These are phyloP conservation scores for Epithele typhae DNA, from an alignment of 768 basidiomycete species.

Conservation along the genomic window DNA sequence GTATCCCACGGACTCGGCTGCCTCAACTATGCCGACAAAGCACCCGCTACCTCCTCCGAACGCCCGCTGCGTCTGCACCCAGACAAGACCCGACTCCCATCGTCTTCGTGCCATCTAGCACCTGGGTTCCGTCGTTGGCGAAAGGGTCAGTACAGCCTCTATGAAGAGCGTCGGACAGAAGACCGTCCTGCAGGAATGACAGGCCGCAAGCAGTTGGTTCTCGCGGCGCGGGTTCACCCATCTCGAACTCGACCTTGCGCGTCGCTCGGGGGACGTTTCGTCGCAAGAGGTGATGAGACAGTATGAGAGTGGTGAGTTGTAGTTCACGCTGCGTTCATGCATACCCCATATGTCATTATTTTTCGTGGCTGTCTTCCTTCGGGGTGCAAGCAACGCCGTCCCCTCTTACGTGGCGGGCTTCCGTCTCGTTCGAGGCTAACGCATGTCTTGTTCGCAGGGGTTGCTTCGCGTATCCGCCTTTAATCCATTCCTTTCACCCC, in stretches of 20 bases:
- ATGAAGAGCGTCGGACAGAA: neutral
- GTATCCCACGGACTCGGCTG: no score
- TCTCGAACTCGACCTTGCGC: slow-evolving; percentile 37
- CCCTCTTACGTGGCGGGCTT: no score
- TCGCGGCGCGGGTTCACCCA: slow-evolving; percentile 48
- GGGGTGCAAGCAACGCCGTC: no score
- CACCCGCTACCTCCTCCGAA: slow-evolving; percentile 32
- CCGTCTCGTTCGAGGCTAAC: no score
- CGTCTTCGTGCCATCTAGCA: slow-evolving; percentile 45
- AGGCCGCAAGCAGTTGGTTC: slow-evolving; percentile 39
- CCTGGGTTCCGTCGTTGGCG: slow-evolving; percentile 39
- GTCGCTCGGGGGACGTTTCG: slow-evolving; percentile 14
- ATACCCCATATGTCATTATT: neutral
- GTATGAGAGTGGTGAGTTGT: slow-evolving; percentile 36
- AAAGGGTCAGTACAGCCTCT: slow-evolving; percentile 29
- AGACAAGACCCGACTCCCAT: slow-evolving; percentile 50
- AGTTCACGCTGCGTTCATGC: neutral
- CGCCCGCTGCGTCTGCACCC: slow-evolving; percentile 37
- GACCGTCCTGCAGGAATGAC: neutral
- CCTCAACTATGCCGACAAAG: neutral
- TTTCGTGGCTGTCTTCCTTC: no score
- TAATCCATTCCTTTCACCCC: slow-evolving; percentile 51
- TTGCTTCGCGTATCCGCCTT: slow-evolving; percentile 38
- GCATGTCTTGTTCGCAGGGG: no score
- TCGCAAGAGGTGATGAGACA: slow-evolving; percentile 32